A percentile compares a stretch with the other conserved stretches of the same genome.
Conservation (phyloP, 2,329 filamentous ascomycete species). For the Ophiosphaerella herpotricha region DNA sequence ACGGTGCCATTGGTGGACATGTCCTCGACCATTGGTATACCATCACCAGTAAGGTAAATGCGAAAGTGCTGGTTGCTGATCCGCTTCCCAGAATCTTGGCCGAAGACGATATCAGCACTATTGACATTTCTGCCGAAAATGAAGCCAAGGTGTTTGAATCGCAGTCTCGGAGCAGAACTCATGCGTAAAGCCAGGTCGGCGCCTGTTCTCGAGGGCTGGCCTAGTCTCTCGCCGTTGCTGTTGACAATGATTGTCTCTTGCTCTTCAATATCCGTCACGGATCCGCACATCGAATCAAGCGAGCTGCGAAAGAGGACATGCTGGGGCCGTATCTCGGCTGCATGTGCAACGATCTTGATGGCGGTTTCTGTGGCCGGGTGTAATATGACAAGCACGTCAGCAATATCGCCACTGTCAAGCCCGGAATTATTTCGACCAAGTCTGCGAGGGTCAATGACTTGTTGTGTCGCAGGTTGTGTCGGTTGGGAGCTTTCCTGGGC, state of each 20-base stretch:
- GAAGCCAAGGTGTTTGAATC: conserved; percentile 74
- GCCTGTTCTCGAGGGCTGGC: conserved; percentile 25
- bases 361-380: conserved; percentile 77
- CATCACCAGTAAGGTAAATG: conserved; percentile 86
- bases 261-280: conserved; percentile 45
- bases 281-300: conserved; percentile 45
- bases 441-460: conserved; percentile 78
- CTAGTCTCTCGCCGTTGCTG: conserved; percentile 23
- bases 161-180: conserved; percentile 65
- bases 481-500: conserved; percentile 38
- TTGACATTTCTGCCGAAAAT: conserved; percentile 78
- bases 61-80: conserved; percentile 97
- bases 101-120: conserved; percentile 73
- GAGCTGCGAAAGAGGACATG: conserved; percentile 61
- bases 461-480: conserved; percentile 73
- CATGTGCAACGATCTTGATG: conserved; percentile 68
- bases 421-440: conserved; percentile 80
- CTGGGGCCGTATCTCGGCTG: conserved; percentile 57
- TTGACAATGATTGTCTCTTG: conserved; percentile 57
- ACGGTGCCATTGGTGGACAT: conserved; percentile 94
- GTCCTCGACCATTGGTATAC: conserved; percentile 89
- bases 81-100: conserved; percentile 67
- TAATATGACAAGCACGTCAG: conserved; percentile 87
- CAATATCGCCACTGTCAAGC: conserved; percentile 78
- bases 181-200: conserved; percentile 78